Evolutionary conservation across 2,329 filamentous ascomycete genomes (phyloP), one percentile per base, ranked within the genome.

Genomic region (Colletotrichum sp.): DNA sequence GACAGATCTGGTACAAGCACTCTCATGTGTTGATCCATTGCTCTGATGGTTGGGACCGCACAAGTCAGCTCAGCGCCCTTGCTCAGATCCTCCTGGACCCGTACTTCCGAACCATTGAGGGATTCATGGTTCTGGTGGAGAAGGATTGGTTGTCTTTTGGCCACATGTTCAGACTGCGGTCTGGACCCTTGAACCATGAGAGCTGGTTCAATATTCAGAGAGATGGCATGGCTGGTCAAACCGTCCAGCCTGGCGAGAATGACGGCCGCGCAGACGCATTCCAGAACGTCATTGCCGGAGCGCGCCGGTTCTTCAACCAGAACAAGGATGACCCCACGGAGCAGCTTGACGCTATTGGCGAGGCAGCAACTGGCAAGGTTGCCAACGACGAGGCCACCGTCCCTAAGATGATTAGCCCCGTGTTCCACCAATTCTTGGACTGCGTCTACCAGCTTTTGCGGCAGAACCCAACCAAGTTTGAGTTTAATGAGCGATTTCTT

Each of bases 141-240:
- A 99, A 99, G 83, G 97, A 99, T 82, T 99, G 97, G 95, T 86
- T 99, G 15, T 97, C 96, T 0, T 99, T 98, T 85, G 97, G 97
- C 3, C 96, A 99, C 85, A 98, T 98, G 93, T 99, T 99, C 85
- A 93, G 96, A 71, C 92, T 98, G 80, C 93, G 97, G n/a, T 95
- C 95, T 16, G 97, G 97, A 5, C 94, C 94, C 79, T 86, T 99
- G 71, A 95, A 93, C 81, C 95, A 95, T 78, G 96, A 99, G 79
- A 98, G 98, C 81, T 99, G 96, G 96, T 99, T 99, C 82, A 89
- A 92, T 21, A 91, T 95, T 30, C 95, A 98, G 82, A 96, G 94
- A 80, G 96, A 99, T 83, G 90, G 85, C 85, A 93, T 89, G 88
- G 94, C 86, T 79, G 94, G 92, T 21, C 87, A 90, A 18, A 89